Evolutionary conservation across 345 rosid genomes (phyloP), one percentile per base, ranked within the genome.

Genomic region (Punica granatum): DNA sequence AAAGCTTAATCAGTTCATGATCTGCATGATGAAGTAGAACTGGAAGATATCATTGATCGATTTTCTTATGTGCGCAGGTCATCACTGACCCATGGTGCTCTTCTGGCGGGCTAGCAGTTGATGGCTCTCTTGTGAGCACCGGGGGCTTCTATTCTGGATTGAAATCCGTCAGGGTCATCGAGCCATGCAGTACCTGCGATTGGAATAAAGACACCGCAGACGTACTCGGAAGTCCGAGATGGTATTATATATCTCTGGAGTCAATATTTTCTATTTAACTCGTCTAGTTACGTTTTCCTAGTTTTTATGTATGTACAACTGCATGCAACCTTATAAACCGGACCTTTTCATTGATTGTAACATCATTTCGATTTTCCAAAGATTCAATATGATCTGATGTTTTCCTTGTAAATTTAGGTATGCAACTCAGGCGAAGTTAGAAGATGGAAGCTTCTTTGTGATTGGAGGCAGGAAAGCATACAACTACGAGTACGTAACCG

Each of bases 41-140:
- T 59, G 7, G 33, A 53, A 11, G n/a, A 19, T 39, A 14, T 66
- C 7, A 7, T 37, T 30, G 54, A 25, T 31, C 31, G 39, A 6
- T 33, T 15, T 18, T 53, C 59, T n/a, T 11, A 53, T 32, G 37
- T 4, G 7, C 4, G 60, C 72, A 88, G 97, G 80, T 88, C 19
- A 11, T 70, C 25, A 85, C 88, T 0, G 99, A 94, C 67, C 90
- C 99, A 16, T 94, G 99, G 99, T 94, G 99, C 66, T 94, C 99
- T 15, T 94, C 97, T 0, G 99, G 99, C 65, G 97, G 95, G 34
- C 79, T 94, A 11, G 76, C 82, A 0, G 6, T 71, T 6, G 84
- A 94, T 25, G 97, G 99, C 3, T 82, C 85, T 30, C 60, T 94
- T 23, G 84, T 91, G 36, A 77, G 96, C 63, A 88, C 96, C 0